Conservation (phyloP, 305 asterid species). For the Solanum hybrid region DNA sequence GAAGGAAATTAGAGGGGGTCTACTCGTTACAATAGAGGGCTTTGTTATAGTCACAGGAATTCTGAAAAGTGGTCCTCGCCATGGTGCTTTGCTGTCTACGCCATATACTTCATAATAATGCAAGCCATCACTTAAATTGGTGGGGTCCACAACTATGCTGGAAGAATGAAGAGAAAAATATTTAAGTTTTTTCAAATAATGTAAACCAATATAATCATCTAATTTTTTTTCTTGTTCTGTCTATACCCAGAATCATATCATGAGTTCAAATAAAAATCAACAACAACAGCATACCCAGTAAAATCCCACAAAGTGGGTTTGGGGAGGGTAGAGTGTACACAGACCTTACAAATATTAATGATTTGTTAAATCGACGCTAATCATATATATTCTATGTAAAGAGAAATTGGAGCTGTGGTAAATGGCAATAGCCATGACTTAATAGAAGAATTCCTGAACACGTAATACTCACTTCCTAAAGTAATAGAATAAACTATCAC, state of each 20-base stretch:
- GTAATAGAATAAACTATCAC: background rate
- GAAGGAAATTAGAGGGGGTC: conserved; percentile 61
- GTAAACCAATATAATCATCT: background rate
- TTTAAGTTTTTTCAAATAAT: background rate
- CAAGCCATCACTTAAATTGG: conserved; percentile 67
- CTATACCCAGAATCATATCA: background rate
- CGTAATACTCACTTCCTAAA: background rate
- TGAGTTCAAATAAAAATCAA: background rate
- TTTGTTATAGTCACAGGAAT: conserved; percentile 87
- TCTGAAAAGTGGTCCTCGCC: conserved; percentile 98
- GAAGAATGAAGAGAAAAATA: conserved; percentile 19
- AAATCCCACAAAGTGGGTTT: background rate
- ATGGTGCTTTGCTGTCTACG: conserved; percentile 77
- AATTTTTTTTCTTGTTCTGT: background rate
- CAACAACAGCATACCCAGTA: background rate
- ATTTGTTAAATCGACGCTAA: background rate
- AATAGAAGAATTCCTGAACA: background rate
- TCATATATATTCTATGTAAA: background rate
- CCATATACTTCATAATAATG: conserved; percentile 95
- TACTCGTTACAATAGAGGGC: conserved; percentile 60
- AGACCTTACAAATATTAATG: background rate
- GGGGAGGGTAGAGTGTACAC: background rate
- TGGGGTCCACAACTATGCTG: conserved; percentile 92
- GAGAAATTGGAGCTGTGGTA: background rate
- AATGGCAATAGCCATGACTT: background rate